Evolutionary conservation across 345 rosid species (phyloP).

Genomic region (Zanthoxylum bungeanum): DNA sequence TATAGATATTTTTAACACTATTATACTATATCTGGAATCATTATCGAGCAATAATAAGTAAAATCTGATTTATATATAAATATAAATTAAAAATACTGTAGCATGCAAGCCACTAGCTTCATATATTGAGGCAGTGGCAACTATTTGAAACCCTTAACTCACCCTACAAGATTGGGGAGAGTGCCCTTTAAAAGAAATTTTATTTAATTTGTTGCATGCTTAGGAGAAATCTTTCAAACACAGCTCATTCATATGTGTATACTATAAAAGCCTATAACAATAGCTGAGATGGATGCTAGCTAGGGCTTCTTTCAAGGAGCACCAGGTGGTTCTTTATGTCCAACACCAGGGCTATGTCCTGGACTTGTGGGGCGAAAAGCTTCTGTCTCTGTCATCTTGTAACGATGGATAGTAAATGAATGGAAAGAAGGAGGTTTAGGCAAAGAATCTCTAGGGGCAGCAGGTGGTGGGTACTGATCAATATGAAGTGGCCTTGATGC

Average conservation of each 20-base stretch:
- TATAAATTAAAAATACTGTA: neutral
- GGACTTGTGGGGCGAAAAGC: slow-evolving; percentile 50
- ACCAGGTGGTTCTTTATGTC: slow-evolving; percentile 29
- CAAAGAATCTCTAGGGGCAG: neutral
- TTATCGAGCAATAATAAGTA: no score
- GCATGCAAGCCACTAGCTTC: no score
- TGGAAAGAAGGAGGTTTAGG: slow-evolving; percentile 10
- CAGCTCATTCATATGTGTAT: neutral
- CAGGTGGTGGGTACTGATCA: slow-evolving; percentile 26
- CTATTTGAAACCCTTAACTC: neutral
- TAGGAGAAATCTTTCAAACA: no score
- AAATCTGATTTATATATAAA: neutral
- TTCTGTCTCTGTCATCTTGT: slow-evolving; percentile 16
- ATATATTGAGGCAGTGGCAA: no score
- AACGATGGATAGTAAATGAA: slow-evolving; percentile 19
- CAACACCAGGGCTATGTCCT: slow-evolving; percentile 53
- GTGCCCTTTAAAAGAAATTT: neutral
- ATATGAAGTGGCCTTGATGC: slow-evolving; percentile 23
- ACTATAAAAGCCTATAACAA: neutral
- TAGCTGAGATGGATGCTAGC: no score
- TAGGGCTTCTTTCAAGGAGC: slow-evolving; percentile 7
- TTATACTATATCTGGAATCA: no score
- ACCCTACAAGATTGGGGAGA: neutral
- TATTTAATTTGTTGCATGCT: neutral
- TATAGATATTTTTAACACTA: no score